These are phyloP conservation scores for Lactifluus rugatus DNA, from an alignment of 768 basidiomycete genomes.

Conservation along the genomic window DNA sequence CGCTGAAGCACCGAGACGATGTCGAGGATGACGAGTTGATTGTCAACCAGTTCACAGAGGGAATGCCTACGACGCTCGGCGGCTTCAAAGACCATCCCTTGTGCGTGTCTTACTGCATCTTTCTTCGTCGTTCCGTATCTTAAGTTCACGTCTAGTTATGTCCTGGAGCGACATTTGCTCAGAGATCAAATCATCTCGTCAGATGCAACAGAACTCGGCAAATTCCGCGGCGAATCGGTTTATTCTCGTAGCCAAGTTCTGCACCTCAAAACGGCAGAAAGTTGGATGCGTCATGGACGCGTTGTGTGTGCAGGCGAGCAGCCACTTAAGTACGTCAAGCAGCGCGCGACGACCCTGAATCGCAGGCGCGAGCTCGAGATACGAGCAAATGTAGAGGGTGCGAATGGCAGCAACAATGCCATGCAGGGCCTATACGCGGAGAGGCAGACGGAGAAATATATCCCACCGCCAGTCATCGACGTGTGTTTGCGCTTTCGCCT, in stretches of 20 bases:
- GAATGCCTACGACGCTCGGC: conserved; percentile 82
- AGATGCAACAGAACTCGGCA: conserved; percentile 63
- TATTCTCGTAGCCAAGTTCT: conserved; percentile 79
- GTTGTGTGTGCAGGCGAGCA: conserved; percentile 62
- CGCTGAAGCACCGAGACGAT: conserved; percentile 75
- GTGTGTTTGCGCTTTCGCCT: conserved; percentile 25
- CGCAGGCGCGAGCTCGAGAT: conserved; percentile 64
- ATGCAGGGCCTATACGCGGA: conserved; percentile 85
- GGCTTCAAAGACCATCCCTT: conserved; percentile 97
- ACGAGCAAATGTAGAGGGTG: conserved; percentile 34
- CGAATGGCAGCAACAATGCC: conserved; percentile 21
- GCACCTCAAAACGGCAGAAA: conserved; percentile 84
- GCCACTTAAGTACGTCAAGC: conserved; percentile 84
- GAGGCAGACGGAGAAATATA: conserved; percentile 75
- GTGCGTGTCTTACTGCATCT: conserved; percentile 33
- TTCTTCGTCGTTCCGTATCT: not conserved
- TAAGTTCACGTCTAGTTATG: conserved; percentile 45
- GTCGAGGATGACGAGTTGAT: conserved; percentile 86
- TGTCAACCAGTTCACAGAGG: conserved; percentile 67
- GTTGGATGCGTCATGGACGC: conserved; percentile 88
- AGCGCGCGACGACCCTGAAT: conserved; percentile 71
- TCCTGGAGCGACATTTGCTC: conserved; percentile 77
- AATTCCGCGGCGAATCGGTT: conserved; percentile 88
- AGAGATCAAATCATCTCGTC: conserved; percentile 81
- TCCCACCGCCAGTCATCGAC: conserved; percentile 72